Conservation (phyloP, 2,329 filamentous ascomycete genomes). For the Gaeumannomyces tritici region DNA sequence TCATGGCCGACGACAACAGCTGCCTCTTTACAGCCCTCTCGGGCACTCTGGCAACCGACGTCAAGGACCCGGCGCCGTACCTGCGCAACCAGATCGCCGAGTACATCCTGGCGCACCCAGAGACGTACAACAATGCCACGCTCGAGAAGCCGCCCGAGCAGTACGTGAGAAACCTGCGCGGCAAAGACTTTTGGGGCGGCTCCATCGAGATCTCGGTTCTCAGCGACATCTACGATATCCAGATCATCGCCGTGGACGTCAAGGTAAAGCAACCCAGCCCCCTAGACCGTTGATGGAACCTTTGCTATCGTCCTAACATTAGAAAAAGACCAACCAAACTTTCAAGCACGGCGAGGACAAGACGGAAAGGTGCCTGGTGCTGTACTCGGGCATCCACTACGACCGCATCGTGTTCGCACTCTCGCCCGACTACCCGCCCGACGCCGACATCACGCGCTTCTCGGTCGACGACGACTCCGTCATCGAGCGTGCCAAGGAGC, state of each 20-base stretch:
- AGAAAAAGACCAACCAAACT: background rate
- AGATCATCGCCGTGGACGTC: constrained; percentile 80
- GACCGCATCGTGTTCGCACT: constrained; percentile 59
- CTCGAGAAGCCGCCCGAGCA: constrained; percentile 59
- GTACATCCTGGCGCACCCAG: constrained; percentile 63
- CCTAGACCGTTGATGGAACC: too few relatives aligned
- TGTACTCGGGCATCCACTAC: constrained; percentile 92
- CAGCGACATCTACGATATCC: constrained; percentile 73
- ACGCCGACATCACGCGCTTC: constrained; percentile 62
- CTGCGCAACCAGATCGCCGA: constrained; percentile 71
- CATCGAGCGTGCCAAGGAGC: constrained; percentile 54
- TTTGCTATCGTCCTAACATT: constrained; percentile 17
- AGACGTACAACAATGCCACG: constrained; percentile 66
- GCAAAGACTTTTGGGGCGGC: constrained; percentile 79
- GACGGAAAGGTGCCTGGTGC: constrained; percentile 61
- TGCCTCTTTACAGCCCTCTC: constrained; percentile 90
- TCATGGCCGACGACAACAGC: constrained; percentile 95
- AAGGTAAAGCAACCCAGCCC: constrained; percentile 31
- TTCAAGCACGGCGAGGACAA: constrained; percentile 59
- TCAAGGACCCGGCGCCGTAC: constrained; percentile 34
- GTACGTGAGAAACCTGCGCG: constrained; percentile 76
- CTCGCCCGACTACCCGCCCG: constrained; percentile 25
- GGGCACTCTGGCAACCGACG: constrained; percentile 55
- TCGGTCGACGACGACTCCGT: constrained; percentile 50
- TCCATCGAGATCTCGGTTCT: constrained; percentile 84